Conservation (phyloP, 2,329 filamentous ascomycete species). For the Aspergillus sp. region DNA sequence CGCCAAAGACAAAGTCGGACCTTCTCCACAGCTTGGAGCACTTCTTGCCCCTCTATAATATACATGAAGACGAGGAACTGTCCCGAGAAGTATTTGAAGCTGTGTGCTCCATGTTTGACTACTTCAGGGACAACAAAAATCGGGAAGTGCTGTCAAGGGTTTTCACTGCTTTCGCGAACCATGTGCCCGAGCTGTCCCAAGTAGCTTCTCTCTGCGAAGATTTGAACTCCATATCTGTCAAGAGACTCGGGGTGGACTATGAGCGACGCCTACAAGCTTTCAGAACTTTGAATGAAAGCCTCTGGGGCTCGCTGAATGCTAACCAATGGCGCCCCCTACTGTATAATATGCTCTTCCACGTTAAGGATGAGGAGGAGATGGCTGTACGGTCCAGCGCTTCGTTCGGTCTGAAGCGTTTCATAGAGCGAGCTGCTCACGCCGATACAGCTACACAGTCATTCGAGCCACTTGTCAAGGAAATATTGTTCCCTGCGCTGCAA, state of each 20-base stretch:
- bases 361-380: constrained; percentile 83
- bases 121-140: constrained; percentile 80
- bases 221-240: constrained; percentile 74
- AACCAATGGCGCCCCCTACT: constrained; percentile 84
- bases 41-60: constrained; percentile 68
- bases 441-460: constrained; percentile 43
- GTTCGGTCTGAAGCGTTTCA: constrained; percentile 74
- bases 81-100: constrained; percentile 69
- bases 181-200: constrained; percentile 59
- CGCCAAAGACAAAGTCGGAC: constrained; percentile 76
- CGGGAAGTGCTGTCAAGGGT: constrained; percentile 73
- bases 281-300: constrained; percentile 64
- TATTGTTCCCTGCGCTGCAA: constrained; percentile 74
- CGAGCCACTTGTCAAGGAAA: constrained; percentile 61
- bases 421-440: constrained; percentile 60
- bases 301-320: constrained; percentile 60
- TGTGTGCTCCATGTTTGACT: constrained; percentile 79
- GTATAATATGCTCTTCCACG: constrained; percentile 85
- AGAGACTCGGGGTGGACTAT: constrained; percentile 81
- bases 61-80: constrained; percentile 57
- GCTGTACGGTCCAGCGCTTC: constrained; percentile 82
- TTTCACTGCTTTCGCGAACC: constrained; percentile 67
- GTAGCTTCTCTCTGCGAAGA: constrained; percentile 71
- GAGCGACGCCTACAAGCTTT: constrained; percentile 78
- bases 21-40: constrained; percentile 77